Conservation (phyloP, 331 rosid species). For the Prunus yedoensis region DNA sequence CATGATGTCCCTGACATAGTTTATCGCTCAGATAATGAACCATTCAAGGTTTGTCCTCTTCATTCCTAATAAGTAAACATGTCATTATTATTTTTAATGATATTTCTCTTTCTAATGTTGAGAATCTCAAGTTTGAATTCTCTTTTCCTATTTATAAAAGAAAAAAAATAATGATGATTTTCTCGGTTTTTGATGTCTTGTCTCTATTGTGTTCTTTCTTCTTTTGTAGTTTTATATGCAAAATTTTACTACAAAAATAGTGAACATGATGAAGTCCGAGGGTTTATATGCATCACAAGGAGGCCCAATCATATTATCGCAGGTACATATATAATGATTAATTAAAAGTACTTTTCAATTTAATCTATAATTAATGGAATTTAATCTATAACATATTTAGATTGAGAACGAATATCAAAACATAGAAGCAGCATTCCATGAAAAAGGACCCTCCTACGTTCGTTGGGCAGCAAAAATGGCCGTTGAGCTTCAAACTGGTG, state of each 20-base stretch:
- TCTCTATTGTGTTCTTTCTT: no score
- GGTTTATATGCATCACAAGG: slow-evolving; percentile 77
- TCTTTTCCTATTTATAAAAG: not conserved
- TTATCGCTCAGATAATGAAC: slow-evolving; percentile 51
- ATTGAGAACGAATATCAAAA: slow-evolving; percentile 75
- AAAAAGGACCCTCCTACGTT: slow-evolving; percentile 42
- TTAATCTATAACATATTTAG: slow-evolving; percentile 10
- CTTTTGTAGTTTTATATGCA: slow-evolving; percentile 55
- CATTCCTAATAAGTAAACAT: not conserved
- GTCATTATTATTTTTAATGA: not conserved
- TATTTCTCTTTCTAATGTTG: no score
- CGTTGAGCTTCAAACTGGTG: slow-evolving; percentile 57
- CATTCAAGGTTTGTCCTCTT: slow-evolving; percentile 50
- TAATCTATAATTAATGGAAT: not conserved
- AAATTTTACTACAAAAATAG: slow-evolving; percentile 69
- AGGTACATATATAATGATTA: slow-evolving; percentile 24
- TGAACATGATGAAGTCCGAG: slow-evolving; percentile 67
- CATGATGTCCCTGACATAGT: slow-evolving; percentile 59
- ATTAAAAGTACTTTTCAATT: no score
- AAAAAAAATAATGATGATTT: no score
- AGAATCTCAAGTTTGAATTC: no score
- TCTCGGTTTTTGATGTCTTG: no score
- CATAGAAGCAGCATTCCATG: slow-evolving; percentile 45
- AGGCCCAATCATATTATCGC: slow-evolving; percentile 76
- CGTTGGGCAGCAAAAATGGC: slow-evolving; percentile 71